Base-by-base conservation (phyloP, 202 grass and related monocot genomes). In the Dendrocalamus latiflorus region DNA sequence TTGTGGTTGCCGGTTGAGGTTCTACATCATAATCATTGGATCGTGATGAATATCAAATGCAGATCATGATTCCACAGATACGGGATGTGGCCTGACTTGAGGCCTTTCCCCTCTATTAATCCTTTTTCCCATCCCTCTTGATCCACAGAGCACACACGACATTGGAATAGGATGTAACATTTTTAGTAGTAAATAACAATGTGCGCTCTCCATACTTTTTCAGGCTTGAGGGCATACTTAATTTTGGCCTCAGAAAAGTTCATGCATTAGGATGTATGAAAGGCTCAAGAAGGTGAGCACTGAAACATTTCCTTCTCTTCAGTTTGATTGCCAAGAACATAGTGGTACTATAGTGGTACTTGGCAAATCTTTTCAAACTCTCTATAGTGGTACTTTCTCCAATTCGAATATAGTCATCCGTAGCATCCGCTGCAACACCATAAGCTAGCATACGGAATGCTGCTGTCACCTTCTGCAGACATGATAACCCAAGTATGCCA, bases 221-320 rank as follows among this genome's bases (percentile, higher is more conserved):
- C 36, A 80, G 75, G 48, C 65, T 70, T 80, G 36, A 80, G 65
- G 37, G 48, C n/a, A 55, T 30, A 28, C 78, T 80, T 28, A 80
- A 80, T 50, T 80, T 80, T 9, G 49, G 64, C 37, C 37, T 80
- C 36, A 69, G 64, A 58, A 68, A 44, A 57, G 78, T 80, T 39
- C 21, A 69, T 68, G 65, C 65, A 26, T 56, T 80, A 28, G 78
- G 49, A 20, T 80, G 36, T 68, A 85, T 78, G 53, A 88, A 76
- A 75, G 76, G 76, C 50, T 81, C 81, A 65, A 85, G 76, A 66
- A 91, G 89, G 89, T 91, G 64, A 22, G 48, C 7, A 85, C 34
- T 13, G 25, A n/a, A 76, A 81, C 39, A 16, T 21, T 74, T 45
- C 8, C 18, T 55, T 11, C 39, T 11, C 21, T 76, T 60, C 5